Base-by-base conservation (phyloP, 441 rosid species). In the Croton laevigatus region DNA sequence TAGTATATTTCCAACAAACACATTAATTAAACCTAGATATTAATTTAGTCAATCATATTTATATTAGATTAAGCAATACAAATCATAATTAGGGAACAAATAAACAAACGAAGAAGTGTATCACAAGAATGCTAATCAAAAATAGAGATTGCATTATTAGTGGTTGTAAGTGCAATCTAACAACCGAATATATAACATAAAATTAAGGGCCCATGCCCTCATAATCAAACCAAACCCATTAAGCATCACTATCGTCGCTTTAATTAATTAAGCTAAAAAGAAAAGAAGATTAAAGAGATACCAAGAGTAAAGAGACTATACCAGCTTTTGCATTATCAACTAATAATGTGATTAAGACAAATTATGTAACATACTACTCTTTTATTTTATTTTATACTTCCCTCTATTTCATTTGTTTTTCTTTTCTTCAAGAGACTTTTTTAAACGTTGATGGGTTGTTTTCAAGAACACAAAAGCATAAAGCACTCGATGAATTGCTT, bases 81-180 rank as follows among this genome's bases (percentile, higher is more conserved):
- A n/a, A 20, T n/a, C 7, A 46, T 13, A 48, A 13, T 10, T 14
- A 17, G 40, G 44, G 6, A 38, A 53, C 12, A 17, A 52, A 16
- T 34, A 59, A 59, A 36, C 6, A 46, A 48, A 9, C 10, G 59
- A 46, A 45, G 20, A 6, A 52, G 64, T 55, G 62, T 1, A 23
- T 55, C 38, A 55, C 53, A 54, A 46, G 58, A 48, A 4, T 59
- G 71, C 8, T 37, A 49, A 20, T n/a, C 54, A n/a, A 59, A 53
- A 66, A 54, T 40, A 58, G 16, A 55, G 42, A 66, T 20, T 45
- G 20, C 46, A 54, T 60, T 8, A 51, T 62, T 48, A 64, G 73
- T 74, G 54, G 69, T 55, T 69, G 59, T 62, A 54, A 68, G 68
- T 42, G 68, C 34, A 38, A n/a, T 40, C 22, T 71, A 62, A 62